These are phyloP conservation scores for Chlamydomonas sphaeroides DNA, from an alignment of 139 green algal genomes.

Conservation along the genomic window DNA sequence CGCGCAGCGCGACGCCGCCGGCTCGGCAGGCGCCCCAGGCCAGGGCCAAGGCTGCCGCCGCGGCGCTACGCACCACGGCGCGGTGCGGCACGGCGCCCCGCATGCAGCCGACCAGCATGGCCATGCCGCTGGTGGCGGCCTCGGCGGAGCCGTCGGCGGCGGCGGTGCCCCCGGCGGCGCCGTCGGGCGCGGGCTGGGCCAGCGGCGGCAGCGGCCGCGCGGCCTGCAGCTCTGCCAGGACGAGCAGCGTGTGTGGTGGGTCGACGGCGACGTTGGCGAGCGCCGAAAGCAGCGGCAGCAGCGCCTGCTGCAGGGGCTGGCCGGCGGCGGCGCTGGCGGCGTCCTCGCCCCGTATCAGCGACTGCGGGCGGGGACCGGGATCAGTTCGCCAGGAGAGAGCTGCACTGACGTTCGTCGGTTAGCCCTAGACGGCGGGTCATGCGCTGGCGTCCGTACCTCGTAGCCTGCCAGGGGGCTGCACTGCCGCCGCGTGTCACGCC, in stretches of 20 bases:
- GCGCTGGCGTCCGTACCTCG: no score
- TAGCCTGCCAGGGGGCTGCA: no score
- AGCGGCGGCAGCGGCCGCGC: slow-evolving; percentile 1
- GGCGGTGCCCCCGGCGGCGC: no score
- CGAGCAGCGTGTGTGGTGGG: not conserved
- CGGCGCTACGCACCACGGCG: not conserved
- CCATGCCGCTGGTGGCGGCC: slow-evolving; percentile 7
- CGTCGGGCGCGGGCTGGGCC: no score
- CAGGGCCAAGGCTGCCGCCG: not conserved
- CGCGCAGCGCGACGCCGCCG: not conserved
- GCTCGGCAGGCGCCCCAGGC: slow-evolving; percentile 10
- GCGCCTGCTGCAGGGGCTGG: slow-evolving; percentile 5
- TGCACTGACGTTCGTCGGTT: no score
- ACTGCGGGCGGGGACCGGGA: not conserved
- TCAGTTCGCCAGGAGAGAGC: no score
- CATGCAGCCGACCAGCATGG: slow-evolving; percentile 9
- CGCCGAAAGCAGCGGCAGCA: slow-evolving; percentile 26
- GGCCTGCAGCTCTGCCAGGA: slow-evolving; percentile 29
- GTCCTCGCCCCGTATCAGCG: not conserved
- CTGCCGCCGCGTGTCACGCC: no score
- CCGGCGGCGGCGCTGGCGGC: not conserved
- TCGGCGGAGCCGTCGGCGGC: no score
- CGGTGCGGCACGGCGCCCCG: slow-evolving; percentile 3
- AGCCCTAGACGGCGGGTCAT: no score
- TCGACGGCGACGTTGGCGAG: slow-evolving; percentile 28